Evolutionary conservation across 495 filamentous ascomycete species (phyloP).

Genomic region (Aspergillus sclerotioniger): DNA sequence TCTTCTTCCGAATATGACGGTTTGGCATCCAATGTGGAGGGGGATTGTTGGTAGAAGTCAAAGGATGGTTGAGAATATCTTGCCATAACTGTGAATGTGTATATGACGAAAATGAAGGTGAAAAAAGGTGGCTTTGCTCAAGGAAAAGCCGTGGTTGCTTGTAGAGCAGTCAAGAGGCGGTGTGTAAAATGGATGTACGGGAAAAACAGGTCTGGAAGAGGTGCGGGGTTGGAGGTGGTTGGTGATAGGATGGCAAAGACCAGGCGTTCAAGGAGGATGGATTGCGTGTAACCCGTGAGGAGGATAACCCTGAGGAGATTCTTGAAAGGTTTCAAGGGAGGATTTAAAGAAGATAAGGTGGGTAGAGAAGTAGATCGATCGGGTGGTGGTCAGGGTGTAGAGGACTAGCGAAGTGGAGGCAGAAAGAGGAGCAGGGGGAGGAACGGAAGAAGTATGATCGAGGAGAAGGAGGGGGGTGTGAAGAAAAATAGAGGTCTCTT

Average conservation of each 20-base stretch:
- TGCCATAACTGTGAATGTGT: constrained; percentile 38
- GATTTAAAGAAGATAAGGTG: constrained; percentile 8
- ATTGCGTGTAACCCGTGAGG: constrained; percentile 6
- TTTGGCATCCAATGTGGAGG: constrained; percentile 60
- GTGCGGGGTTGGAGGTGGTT: constrained; percentile 18
- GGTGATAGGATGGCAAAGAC: constrained; percentile 13
- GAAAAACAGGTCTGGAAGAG: constrained; percentile 3
- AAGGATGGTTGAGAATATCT: constrained; percentile 46
- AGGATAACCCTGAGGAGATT: constrained; percentile 8
- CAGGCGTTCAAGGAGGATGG: not conserved
- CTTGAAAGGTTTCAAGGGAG: constrained; percentile 1
- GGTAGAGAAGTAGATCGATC: constrained; percentile 11
- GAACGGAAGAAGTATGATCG: constrained; percentile 17
- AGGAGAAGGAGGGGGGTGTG: constrained; percentile 15
- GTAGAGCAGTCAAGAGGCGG: constrained; percentile 18
- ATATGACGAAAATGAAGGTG: constrained; percentile 25
- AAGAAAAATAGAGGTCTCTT: constrained; percentile 18
- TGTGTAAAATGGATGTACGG: constrained; percentile 20
- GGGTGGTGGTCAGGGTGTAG: constrained; percentile 18
- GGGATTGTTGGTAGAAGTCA: constrained; percentile 62
- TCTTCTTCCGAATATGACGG: constrained; percentile 73
- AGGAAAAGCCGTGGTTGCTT: constrained; percentile 1
- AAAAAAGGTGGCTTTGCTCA: constrained; percentile 27
- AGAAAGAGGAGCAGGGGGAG: constrained; percentile 13
- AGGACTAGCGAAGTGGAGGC: constrained; percentile 21